phyloP scores from a whole-genome alignment of 2,329 filamentous ascomycete genomes.

The Alternaria sp. region DNA sequence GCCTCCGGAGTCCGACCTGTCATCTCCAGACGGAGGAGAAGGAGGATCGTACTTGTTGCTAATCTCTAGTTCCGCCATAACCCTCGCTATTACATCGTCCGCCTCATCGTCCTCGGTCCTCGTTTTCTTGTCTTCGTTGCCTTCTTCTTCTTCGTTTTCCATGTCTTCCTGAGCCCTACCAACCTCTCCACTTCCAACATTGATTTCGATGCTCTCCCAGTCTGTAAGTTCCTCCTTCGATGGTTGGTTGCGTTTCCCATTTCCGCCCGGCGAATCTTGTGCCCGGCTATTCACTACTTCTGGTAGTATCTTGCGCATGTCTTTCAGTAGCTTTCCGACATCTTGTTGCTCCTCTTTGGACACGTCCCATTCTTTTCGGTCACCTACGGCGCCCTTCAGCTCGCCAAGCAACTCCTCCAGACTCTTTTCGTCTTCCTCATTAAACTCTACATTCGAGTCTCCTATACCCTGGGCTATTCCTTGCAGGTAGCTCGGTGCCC shows the following conservation, averaged over 20 bases:
- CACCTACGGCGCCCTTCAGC: constrained; percentile 41
- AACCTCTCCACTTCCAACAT: constrained; percentile 36
- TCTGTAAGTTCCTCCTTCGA: constrained; percentile 34
- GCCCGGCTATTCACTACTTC: constrained; percentile 33
- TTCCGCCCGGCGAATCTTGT: constrained; percentile 9
- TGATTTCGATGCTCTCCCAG: constrained; percentile 46
- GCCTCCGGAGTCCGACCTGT: constrained; percentile 18
- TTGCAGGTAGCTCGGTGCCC: constrained; percentile 47
- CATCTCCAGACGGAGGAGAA: constrained; percentile 31
- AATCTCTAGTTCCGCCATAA: constrained; percentile 58
- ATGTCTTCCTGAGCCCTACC: constrained; percentile 28
- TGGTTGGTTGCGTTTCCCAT: constrained; percentile 7
- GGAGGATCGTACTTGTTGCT: constrained; percentile 51
- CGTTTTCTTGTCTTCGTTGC: constrained; percentile 30
- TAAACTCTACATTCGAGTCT: constrained; percentile 35
- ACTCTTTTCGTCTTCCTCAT: constrained; percentile 55
- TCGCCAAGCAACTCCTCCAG: constrained; percentile 59
- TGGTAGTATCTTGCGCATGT: constrained; percentile 53
- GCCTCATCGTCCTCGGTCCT: constrained; percentile 52
- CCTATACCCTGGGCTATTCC: constrained; percentile 43
- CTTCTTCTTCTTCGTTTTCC: constrained; percentile 26
- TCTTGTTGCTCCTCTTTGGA: constrained; percentile 52
- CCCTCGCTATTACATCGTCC: constrained; percentile 57
- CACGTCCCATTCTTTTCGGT: constrained; percentile 53
- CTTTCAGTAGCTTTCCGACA: constrained; percentile 52